These are phyloP conservation scores for Saccharomycopsis malanga DNA, from an alignment of 805 yeast species.

Conservation along the genomic window DNA sequence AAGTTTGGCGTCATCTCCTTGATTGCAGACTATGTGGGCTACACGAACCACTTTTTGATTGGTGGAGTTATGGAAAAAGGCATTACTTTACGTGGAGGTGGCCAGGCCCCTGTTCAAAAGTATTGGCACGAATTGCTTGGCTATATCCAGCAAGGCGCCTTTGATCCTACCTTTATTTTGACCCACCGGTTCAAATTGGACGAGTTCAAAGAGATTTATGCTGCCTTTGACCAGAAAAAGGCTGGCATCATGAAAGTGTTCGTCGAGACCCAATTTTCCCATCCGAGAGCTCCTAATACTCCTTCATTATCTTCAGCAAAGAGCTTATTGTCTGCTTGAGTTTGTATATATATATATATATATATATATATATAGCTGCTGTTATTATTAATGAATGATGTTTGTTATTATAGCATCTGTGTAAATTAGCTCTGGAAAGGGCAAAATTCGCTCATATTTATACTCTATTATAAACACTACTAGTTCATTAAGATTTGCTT, in stretches of 20 bases:
- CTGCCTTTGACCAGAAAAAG: background rate
- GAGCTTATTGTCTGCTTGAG: background rate
- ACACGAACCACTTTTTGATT: background rate
- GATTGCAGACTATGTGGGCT: background rate
- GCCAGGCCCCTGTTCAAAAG: background rate
- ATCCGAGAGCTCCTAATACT: background rate
- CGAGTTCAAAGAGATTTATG: background rate
- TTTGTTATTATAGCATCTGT: too few relatives aligned
- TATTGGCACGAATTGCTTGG: background rate
- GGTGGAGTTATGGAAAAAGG: background rate
- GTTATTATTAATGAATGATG: too few relatives aligned
- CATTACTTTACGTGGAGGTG: background rate
- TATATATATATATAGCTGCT: too few relatives aligned
- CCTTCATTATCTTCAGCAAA: background rate
- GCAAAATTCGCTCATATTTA: too few relatives aligned
- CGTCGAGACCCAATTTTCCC: background rate
- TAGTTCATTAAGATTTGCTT: too few relatives aligned
- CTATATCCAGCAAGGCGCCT: background rate
- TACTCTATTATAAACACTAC: too few relatives aligned
- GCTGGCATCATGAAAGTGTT: background rate
- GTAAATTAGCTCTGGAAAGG: too few relatives aligned
- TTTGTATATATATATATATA: too few relatives aligned
- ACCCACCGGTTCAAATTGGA: conserved; percentile 1
- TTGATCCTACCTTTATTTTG: conserved; percentile 1
- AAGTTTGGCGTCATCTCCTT: background rate